phyloP scores from a whole-genome alignment of 2,329 filamentous ascomycete genomes.

The Monosporascus cannonballus region DNA sequence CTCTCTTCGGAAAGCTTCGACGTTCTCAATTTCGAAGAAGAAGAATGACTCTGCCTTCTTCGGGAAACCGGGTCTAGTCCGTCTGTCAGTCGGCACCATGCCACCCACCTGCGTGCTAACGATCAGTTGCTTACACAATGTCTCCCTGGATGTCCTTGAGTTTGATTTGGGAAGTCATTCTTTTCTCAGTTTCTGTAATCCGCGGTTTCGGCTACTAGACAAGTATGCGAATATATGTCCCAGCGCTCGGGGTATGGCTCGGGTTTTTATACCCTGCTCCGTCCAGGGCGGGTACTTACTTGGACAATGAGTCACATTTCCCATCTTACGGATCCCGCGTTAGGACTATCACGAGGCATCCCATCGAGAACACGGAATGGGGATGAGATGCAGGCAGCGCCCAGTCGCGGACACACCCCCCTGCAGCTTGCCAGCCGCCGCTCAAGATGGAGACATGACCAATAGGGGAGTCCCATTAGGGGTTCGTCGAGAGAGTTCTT shows the following conservation, averaged over 20 bases:
- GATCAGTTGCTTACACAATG: not conserved
- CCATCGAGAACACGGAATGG: not conserved
- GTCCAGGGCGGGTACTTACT: no score
- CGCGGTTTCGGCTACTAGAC: not conserved
- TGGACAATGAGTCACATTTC: not conserved
- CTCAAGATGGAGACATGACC: not conserved
- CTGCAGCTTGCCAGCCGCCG: not conserved
- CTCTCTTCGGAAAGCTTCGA: not conserved
- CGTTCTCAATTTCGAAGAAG: not conserved
- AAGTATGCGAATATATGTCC: not conserved
- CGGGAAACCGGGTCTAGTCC: not conserved
- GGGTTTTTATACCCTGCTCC: no score
- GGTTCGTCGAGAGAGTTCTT: not conserved
- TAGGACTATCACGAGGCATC: not conserved
- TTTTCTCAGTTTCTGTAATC: not conserved
- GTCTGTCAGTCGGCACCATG: not conserved
- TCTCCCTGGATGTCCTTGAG: not conserved
- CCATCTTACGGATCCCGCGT: not conserved
- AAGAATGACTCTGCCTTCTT: not conserved
- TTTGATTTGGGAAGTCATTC: not conserved
- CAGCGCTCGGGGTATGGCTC: not conserved
- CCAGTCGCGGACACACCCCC: not conserved
- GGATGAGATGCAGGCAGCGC: not conserved
- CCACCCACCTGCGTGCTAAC: not conserved
- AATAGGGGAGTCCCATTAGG: not conserved